Evolutionary conservation across 495 filamentous ascomycete genomes (phyloP).

Genomic region (Bathelium albidoporum): DNA sequence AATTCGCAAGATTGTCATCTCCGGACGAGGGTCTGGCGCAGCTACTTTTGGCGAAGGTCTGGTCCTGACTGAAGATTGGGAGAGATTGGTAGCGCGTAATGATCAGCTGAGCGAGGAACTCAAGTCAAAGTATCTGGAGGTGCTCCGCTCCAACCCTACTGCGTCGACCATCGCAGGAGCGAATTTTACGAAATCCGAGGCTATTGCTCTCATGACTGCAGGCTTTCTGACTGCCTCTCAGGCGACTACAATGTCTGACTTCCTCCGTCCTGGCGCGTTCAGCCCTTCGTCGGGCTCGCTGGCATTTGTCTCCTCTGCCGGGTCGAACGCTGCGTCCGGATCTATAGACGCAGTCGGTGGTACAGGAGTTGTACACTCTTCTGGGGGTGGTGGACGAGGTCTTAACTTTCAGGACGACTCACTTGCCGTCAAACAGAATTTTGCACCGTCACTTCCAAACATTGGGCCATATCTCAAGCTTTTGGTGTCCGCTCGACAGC

Average conservation of each 20-base stretch:
- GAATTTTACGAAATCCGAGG: constrained; percentile 42
- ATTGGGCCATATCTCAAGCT: constrained; percentile 66
- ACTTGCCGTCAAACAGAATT: constrained; percentile 7
- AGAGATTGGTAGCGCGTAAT: constrained; percentile 39
- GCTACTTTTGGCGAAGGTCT: constrained; percentile 59
- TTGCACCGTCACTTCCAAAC: constrained; percentile 52
- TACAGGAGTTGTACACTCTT: constrained; percentile 40
- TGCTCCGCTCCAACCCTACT: constrained; percentile 46
- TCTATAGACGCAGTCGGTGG: constrained; percentile 54
- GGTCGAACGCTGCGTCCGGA: constrained; percentile 50
- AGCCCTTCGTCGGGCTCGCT: constrained; percentile 39
- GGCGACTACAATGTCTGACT: constrained; percentile 40
- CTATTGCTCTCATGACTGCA: constrained; percentile 50
- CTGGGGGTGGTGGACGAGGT: constrained; percentile 39
- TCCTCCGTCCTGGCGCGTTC: constrained; percentile 30
- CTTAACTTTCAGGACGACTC: constrained; percentile 3
- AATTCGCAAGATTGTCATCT: constrained; percentile 56
- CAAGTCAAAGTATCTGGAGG: constrained; percentile 43
- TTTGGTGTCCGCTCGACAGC: constrained; percentile 52
- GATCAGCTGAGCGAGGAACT: constrained; percentile 37
- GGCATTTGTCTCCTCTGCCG: constrained; percentile 42
- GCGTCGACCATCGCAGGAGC: constrained; percentile 40
- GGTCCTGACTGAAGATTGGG: constrained; percentile 54
- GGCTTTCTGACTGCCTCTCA: constrained; percentile 49
- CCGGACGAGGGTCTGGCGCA: constrained; percentile 50